Evolutionary conservation across 2,329 filamentous ascomycete genomes (phyloP).

Genomic region (Thelonectria discophora): DNA sequence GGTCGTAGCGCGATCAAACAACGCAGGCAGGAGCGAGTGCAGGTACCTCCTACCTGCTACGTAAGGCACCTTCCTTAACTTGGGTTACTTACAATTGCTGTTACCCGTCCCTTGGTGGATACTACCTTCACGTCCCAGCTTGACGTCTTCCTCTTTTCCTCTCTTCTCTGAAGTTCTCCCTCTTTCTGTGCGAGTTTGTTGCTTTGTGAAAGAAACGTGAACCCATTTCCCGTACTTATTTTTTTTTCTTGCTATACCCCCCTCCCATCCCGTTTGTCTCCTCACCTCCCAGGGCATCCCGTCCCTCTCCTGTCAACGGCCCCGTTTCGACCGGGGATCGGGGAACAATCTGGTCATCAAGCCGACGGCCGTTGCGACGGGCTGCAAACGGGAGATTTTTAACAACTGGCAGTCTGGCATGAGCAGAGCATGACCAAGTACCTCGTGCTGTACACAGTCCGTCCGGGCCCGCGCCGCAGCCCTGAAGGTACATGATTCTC

Average conservation of each 20-base stretch:
- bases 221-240: constrained; percentile 30
- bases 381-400: constrained; percentile 31
- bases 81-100: no score
- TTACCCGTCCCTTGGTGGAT: constrained; percentile 40
- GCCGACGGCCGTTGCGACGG: constrained; percentile 31
- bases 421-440: no score
- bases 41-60: no score
- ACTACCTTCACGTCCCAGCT: no score
- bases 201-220: constrained; percentile 23
- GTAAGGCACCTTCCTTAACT: no score
- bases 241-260: constrained; percentile 21
- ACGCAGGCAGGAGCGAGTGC: constrained; percentile 19
- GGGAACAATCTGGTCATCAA: constrained; percentile 35
- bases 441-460: constrained; percentile 9
- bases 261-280: no score
- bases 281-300: constrained; percentile 33
- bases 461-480: constrained; percentile 24
- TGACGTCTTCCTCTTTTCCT: constrained; percentile 3
- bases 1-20: constrained; percentile 40
- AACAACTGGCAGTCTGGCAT: constrained; percentile 38
- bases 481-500: constrained; percentile 39
- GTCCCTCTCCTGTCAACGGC: constrained; percentile 17
- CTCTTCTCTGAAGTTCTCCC: no score
- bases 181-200: constrained; percentile 18
- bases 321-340: constrained; percentile 32